A percentile compares a stretch with the other conserved stretches of the same genome.
These are phyloP conservation scores for Plantago lanceolata DNA, from an alignment of 305 asterid species.

Conservation along the genomic window DNA sequence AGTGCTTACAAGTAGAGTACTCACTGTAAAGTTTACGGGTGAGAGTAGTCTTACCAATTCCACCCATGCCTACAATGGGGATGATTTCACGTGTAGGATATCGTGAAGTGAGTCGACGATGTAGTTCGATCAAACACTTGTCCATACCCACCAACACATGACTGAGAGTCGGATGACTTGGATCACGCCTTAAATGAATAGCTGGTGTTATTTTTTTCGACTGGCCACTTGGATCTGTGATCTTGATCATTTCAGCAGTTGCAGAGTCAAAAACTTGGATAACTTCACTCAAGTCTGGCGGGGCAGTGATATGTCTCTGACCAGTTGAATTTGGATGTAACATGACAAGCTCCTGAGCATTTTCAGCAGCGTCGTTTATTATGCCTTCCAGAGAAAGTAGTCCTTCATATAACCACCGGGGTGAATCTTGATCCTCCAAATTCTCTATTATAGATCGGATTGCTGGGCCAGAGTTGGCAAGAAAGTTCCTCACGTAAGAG, in stretches of 20 bases:
- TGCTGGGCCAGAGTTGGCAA: not conserved
- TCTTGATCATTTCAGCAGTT: not conserved
- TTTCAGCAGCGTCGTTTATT: not conserved
- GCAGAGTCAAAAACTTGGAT: not conserved
- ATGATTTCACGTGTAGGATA: not conserved
- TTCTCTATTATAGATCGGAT: not conserved
- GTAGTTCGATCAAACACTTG: not conserved
- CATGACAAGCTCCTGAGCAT: not conserved
- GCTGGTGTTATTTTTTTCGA: not conserved
- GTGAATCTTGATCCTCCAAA: slow-evolving; percentile 2
- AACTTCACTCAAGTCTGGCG: not conserved
- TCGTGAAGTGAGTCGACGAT: not conserved
- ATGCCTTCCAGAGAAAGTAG: too few relatives aligned
- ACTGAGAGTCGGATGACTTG: not conserved
- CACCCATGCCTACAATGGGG: not conserved
- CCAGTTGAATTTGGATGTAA: too few relatives aligned
- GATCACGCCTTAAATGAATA: not conserved
- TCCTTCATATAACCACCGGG: too few relatives aligned
- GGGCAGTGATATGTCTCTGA: too few relatives aligned
- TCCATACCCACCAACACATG: not conserved
- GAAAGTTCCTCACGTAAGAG: not conserved
- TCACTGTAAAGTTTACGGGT: not conserved
- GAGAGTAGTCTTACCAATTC: slow-evolving; percentile 6
- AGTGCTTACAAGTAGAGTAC: not conserved
- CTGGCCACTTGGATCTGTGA: not conserved